Percentiles rank a stretch among this genome's conserved stretches.
Evolutionary conservation across 768 basidiomycete species (phyloP).

Genomic region (Amanita brunnescens): DNA sequence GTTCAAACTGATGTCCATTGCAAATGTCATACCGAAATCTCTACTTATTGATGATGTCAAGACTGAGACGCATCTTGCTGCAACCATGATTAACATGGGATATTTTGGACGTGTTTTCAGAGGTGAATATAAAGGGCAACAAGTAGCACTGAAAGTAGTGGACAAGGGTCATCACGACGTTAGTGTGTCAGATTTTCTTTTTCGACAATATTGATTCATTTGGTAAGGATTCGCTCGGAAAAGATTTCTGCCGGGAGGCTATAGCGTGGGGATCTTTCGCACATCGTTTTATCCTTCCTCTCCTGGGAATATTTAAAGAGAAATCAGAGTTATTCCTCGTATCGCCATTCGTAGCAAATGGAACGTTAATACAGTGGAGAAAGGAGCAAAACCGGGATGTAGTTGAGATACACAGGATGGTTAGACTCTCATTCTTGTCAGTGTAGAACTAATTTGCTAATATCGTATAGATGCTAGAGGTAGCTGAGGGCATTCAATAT

Average conservation of each 20-base stretch:
- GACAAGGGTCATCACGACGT: not conserved
- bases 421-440: not conserved
- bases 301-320: not conserved
- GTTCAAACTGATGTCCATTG: not conserved
- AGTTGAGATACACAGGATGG: not conserved
- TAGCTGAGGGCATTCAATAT: not conserved
- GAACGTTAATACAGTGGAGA: not conserved
- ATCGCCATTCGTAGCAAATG: not conserved
- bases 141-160: not conserved
- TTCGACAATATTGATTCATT: not conserved
- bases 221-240: not conserved
- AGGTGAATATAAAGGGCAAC: not conserved
- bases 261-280: not conserved
- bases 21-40: not conserved
- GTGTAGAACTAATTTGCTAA: not conserved
- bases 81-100: too few species aligned
- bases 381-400: not conserved
- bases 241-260: not conserved
- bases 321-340: not conserved
- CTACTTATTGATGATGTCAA: not conserved
- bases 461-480: not conserved
- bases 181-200: not conserved
- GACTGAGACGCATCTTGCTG: too few species aligned
- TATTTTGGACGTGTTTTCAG: not conserved
- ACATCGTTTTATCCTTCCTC: not conserved